Evolutionary conservation across 1,284 basidiomycete genomes (phyloP).

Genomic region (Naganishia albida): DNA sequence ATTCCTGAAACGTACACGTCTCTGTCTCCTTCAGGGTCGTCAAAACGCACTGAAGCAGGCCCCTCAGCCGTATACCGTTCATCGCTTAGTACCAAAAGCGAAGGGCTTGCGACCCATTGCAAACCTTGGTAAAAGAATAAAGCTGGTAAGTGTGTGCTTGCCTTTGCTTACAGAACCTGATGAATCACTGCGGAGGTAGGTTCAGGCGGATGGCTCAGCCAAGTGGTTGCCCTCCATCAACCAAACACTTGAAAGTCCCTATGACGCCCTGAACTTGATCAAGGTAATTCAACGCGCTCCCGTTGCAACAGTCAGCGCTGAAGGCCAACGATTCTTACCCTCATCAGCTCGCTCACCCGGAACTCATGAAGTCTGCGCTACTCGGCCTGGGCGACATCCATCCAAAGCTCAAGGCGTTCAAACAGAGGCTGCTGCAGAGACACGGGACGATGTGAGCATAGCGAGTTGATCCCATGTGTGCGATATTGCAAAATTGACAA

Average conservation of each 20-base stretch:
- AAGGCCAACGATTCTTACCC: not conserved
- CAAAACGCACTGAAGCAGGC: constrained; percentile 59
- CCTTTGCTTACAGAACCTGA: not conserved
- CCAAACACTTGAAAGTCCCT: constrained; percentile 76
- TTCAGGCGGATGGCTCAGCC: constrained; percentile 11
- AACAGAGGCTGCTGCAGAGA: constrained; percentile 59
- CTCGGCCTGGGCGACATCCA: constrained; percentile 84
- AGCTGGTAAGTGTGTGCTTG: constrained; percentile 7
- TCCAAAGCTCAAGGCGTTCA: constrained; percentile 68
- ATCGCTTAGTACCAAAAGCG: constrained; percentile 90
- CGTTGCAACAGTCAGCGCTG: not conserved
- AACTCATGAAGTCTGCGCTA: constrained; percentile 73
- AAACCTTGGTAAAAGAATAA: constrained; percentile 72
- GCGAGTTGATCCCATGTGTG: constrained; percentile 17
- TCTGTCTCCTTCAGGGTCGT: constrained; percentile 57
- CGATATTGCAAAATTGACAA: not conserved
- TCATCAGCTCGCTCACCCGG: constrained; percentile 63
- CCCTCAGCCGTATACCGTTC: constrained; percentile 65
- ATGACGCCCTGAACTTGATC: constrained; percentile 81
- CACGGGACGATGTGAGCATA: constrained; percentile 60
- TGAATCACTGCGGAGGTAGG: not conserved
- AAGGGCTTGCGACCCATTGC: constrained; percentile 92
- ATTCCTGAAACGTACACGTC: not conserved
- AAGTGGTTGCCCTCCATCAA: constrained; percentile 69
- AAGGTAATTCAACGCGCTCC: constrained; percentile 57